Conservation (phyloP, 2,329 filamentous ascomycete species). For the Malbranchea zuffiana region DNA sequence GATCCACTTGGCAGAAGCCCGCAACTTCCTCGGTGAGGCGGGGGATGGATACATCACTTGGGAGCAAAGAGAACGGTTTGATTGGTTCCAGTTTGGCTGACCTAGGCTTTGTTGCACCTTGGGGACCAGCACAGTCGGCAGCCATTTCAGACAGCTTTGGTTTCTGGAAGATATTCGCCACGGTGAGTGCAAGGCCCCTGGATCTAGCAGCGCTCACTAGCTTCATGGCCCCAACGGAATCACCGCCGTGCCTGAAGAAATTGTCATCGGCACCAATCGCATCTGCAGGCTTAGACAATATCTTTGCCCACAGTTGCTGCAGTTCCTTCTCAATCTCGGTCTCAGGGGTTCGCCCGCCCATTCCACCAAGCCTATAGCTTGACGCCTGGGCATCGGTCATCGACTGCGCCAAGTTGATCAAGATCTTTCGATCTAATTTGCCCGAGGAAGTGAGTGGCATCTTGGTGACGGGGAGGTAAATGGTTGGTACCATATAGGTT, state of each 20-base stretch:
- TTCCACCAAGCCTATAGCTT: conserved; percentile 11
- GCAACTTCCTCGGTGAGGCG: conserved; percentile 17
- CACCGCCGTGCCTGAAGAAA: conserved; percentile 39
- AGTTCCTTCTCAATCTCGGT: conserved; percentile 23
- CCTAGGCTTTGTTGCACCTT: no score
- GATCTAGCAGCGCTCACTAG: conserved; percentile 34
- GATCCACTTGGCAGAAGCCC: conserved; percentile 14
- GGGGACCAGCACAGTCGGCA: conserved; percentile 5
- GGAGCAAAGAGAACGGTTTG: conserved; percentile 20
- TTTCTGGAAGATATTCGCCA: conserved; percentile 36
- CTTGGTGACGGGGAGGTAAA: conserved; percentile 56
- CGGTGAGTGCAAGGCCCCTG: conserved; percentile 31
- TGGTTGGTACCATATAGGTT: conserved; percentile 67
- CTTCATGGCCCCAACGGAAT: conserved; percentile 39
- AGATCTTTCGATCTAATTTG: conserved; percentile 54
- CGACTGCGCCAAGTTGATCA: conserved; percentile 30
- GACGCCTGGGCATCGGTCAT: conserved; percentile 11
- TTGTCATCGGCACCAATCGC: conserved; percentile 35
- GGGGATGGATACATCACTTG: conserved; percentile 16
- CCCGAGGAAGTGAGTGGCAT: conserved; percentile 65
- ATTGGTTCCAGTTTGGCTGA: conserved; percentile 16
- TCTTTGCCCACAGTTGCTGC: conserved; percentile 29
- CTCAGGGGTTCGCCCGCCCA: conserved; percentile 16
- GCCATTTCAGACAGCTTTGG: conserved; percentile 38
- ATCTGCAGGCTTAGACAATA: conserved; percentile 28